Evolutionary conservation across 225 moss, liverwort and hornwort genomes (phyloP), one percentile per base, ranked within the genome.

Genomic region (Lunularia cruciata): DNA sequence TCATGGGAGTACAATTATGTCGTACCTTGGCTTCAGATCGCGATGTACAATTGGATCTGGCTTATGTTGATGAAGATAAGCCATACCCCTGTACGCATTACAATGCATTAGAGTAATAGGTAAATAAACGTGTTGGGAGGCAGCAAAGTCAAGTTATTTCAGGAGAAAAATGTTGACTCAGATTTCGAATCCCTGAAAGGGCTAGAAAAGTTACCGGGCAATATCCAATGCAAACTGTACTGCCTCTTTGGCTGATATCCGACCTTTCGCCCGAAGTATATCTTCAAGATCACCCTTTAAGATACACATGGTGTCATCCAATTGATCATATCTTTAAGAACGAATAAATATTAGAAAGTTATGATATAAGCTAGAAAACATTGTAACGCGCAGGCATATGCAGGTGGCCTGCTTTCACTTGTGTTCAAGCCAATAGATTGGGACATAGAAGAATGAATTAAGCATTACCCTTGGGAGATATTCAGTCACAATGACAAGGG

Each of bases 141-240:
- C 25, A 5, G 6, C 2, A 3, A 23, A 2, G n/a, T 23, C 25
- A 23, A 52, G 20, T 52, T n/a, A n/a, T n/a, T n/a, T n/a, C n/a
- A n/a, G n/a, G n/a, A n/a, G n/a, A n/a, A n/a, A n/a, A n/a, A n/a
- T n/a, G n/a, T n/a, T n/a, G n/a, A n/a, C n/a, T n/a, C n/a, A n/a
- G n/a, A n/a, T n/a, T n/a, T n/a, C n/a, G n/a, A n/a, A n/a, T n/a
- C n/a, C n/a, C 51, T 52, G 25, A 49, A 49, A 22, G 18, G 20
- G 6, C 2, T 4, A 34, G 34, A 13, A 55, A 1, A 22, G 63
- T 32, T 75, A 87, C 91, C 87, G 78, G 70, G 91, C 85, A 73
- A 92, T 84, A 69, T 92, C 89, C 28, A 92, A 85, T 18, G 91
- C 89, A 68, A 80, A 89, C 38, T 60, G 55, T 49, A 87, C 57